phyloP scores from a whole-genome alignment of 352 stramenopile genomes.

The Globisporangium ultimum region DNA sequence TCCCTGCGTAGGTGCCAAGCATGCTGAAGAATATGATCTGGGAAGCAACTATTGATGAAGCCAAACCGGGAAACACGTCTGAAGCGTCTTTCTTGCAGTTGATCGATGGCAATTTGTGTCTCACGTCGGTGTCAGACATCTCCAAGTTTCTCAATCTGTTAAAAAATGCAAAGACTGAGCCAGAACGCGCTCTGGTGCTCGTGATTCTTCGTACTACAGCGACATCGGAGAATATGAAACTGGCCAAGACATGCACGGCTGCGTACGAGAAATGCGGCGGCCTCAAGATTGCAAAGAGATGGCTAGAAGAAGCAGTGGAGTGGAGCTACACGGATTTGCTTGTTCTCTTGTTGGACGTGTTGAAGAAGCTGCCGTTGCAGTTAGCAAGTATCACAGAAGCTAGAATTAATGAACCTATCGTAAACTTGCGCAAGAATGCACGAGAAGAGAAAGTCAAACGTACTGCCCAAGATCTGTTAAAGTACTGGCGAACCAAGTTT shows the following conservation, averaged over 20 bases:
- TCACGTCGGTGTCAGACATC: conserved; percentile 48
- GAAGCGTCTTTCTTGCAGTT: conserved; percentile 53
- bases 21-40: conserved; percentile 31
- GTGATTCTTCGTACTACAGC: conserved; percentile 69
- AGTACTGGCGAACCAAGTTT: conserved; percentile 81
- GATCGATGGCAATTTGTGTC: conserved; percentile 50
- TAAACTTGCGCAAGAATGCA: conserved; percentile 78
- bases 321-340: conserved; percentile 82
- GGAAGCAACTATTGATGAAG: conserved; percentile 12
- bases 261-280: conserved; percentile 74
- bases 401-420: conserved; percentile 86
- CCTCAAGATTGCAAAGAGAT: conserved; percentile 70
- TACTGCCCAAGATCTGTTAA: conserved; percentile 78
- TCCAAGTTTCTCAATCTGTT: conserved; percentile 61
- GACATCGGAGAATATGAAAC: conserved; percentile 45
- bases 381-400: conserved; percentile 86
- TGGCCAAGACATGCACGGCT: conserved; percentile 49
- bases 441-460: conserved; percentile 77
- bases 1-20: conserved; percentile 12
- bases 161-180: conserved; percentile 56
- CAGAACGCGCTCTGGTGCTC: conserved; percentile 66
- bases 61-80: conserved; percentile 26
- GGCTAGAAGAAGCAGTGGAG: conserved; percentile 72
- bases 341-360: conserved; percentile 74
- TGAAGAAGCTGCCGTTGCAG: conserved; percentile 78